Base-by-base conservation (phyloP, 1,139 yeast species). In the Yamadazyma membranifaciens region DNA sequence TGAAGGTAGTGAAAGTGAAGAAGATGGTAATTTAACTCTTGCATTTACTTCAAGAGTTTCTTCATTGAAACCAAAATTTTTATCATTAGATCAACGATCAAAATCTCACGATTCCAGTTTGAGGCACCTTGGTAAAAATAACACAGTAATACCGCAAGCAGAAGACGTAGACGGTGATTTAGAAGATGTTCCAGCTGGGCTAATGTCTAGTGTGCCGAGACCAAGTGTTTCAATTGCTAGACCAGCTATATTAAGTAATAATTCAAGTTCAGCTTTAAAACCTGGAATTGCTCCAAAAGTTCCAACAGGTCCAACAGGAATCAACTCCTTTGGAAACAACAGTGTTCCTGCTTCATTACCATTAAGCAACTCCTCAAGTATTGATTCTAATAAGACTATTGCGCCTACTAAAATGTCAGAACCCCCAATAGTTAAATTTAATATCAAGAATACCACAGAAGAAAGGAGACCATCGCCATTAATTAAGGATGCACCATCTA, bases 21-120 rank as follows among this genome's bases (percentile, higher is more conserved):
- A 65, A 37, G 72, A 56, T 25, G 81, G 77, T 1, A 76, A 79
- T 49, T 58, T 80, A 45, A 78, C 82, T 0, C 62, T 80, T 28
- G 80, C 78, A 10, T 74, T 79, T 47, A 65, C 76, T 2, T 68
- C 75, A 2, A 69, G 72, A 45, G 62, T 71, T 11, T 3, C 14
- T n/a, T 13, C 7, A 57, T 61, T 2, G 16, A 51, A 69, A 24
- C 75, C 77, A 2, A 65, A 64, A 11, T 67, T 67, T 41, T 52
- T 72, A n/a, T 47, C 63, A 1, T 49, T 64, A 37, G 52, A 57
- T 31, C 61, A 63, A 31, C 52, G 78, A 33, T 67, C 76, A 4
- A 65, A 62, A 45, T 72, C 78, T 2, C 75, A 73, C 46, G 78
- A 73, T 37, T 69, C 75, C 9, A 66, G 66, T 42, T 53, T 70